Evolutionary conservation across 108 stramenopile genomes (phyloP).

Genomic region (Schizochytrium sp.): DNA sequence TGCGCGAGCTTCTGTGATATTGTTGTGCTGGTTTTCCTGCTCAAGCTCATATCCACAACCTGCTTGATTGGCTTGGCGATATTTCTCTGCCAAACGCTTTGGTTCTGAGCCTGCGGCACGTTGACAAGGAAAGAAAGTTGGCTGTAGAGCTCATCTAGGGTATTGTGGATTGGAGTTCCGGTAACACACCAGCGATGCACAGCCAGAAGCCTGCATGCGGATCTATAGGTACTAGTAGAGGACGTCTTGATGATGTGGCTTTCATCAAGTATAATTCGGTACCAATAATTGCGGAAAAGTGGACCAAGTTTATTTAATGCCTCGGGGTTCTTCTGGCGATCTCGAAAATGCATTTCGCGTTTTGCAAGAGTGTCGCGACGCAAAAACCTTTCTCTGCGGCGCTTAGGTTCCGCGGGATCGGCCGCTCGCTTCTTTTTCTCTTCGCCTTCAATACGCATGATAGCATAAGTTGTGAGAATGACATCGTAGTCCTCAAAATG

Average conservation of each 20-base stretch:
- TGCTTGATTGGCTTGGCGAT: conserved; percentile 54
- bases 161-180: conserved; percentile 76
- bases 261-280: conserved; percentile 75
- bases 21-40: not conserved
- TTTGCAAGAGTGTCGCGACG: conserved; percentile 2
- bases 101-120: not conserved
- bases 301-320: not conserved
- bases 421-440: not conserved
- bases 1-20: not conserved
- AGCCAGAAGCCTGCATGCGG: conserved; percentile 73
- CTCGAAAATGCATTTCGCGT: not conserved
- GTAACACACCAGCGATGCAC: conserved; percentile 78
- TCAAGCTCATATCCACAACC: not conserved
- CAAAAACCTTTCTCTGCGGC: not conserved
- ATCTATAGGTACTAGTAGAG: conserved; percentile 71
- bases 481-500: conserved; percentile 70
- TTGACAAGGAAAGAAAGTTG: conserved; percentile 29
- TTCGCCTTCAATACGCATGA: conserved; percentile 68
- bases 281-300: conserved; percentile 66
- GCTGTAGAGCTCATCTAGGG: conserved; percentile 37
- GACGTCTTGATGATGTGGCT: conserved; percentile 77
- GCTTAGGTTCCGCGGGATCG: not conserved
- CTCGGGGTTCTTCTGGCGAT: not conserved
- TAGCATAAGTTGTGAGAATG: conserved; percentile 77
- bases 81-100: not conserved